These are phyloP conservation scores for Apiospora koreana DNA, from an alignment of 2,329 filamentous ascomycete genomes.

Conservation along the genomic window DNA sequence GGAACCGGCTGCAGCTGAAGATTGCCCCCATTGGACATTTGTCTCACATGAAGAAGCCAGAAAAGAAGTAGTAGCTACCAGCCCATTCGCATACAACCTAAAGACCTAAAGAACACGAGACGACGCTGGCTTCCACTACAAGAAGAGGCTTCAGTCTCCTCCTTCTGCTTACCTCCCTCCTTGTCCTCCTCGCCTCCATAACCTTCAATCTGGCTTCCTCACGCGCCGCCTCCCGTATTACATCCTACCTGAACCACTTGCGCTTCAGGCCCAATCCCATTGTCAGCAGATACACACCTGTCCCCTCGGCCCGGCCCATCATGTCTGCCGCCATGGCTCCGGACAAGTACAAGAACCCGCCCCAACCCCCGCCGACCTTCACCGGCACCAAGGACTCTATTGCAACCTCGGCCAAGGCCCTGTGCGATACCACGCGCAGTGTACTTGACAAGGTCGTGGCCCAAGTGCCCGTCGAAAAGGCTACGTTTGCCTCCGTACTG, in stretches of 20 bases:
- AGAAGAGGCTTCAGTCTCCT: slow-evolving; percentile 25
- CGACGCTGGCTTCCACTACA: slow-evolving; percentile 12
- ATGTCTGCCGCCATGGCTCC: slow-evolving; percentile 64
- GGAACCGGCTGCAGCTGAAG: slow-evolving; percentile 8
- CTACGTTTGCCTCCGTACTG: slow-evolving; percentile 56
- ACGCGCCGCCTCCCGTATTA: slow-evolving; percentile 59
- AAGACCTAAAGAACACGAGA: not conserved
- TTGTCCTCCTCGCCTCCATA: slow-evolving; percentile 57
- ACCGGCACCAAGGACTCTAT: slow-evolving; percentile 72
- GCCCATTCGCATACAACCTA: not conserved
- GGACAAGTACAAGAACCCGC: slow-evolving; percentile 69
- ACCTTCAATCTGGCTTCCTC: slow-evolving; percentile 68
- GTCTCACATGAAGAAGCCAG: slow-evolving; percentile 5
- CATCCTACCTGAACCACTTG: slow-evolving; percentile 58
- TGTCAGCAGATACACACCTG: slow-evolving; percentile 23
- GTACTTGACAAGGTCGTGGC: slow-evolving; percentile 69
- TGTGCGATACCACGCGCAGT: slow-evolving; percentile 63
- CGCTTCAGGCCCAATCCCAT: slow-evolving; percentile 38
- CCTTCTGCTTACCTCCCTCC: slow-evolving; percentile 45
- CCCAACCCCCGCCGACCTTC: slow-evolving; percentile 77
- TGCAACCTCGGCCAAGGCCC: slow-evolving; percentile 63
- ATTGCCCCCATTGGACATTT: not conserved
- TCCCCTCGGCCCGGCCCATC: slow-evolving; percentile 30
- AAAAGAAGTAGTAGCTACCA: not conserved
- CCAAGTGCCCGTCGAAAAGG: slow-evolving; percentile 53